Base-by-base conservation (phyloP, 176 grass and related monocot genomes). In the Microstegium vimineum region DNA sequence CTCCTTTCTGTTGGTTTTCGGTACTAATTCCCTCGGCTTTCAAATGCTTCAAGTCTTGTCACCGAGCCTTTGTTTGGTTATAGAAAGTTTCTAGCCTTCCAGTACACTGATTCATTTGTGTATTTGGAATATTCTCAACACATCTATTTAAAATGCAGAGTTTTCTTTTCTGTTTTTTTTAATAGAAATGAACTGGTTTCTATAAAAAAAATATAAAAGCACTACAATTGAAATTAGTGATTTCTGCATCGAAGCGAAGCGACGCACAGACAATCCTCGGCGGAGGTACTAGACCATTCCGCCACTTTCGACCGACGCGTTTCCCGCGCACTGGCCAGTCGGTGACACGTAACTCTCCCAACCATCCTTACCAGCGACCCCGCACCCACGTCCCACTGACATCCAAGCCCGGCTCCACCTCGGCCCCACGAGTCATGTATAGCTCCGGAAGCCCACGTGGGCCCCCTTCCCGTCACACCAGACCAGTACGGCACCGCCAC, bases 261-360 rank as follows among this genome's bases (percentile, higher is more conserved):
- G 23, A 3, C 33, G 31, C 59, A n/a, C 56, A 89, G n/a, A 66
- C 83, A 75, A 90, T 90, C 88, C 78, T 34, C 67, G n/a, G 17
- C 12, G 7, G 35, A 7, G 43, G 78, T 77, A n/a, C 83, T 86
- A 89, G 83, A 86, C 73, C 78, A 81, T 90, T 90, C 83, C 65
- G 27, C 78, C 78, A 66, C 72, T 66, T 66, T 82, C 88, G 83
- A 82, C 87, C 82, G 65, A 82, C 87, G 82, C 83, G 64, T 0
- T 70, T 85, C 87, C 87, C 82, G 82, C 87, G 82, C 87, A 42
- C 69, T 81, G 35, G 66, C 10, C 27, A 78, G 11, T 76, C 27
- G 73, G 25, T 46, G 83, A 62, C 83, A 86, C 88, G 88, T 86
- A 82, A 28, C 77, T 54, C 71, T 71, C 65, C 41, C 32, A 36